Evolutionary conservation across 1,284 basidiomycete species (phyloP).

Genomic region (Tremellales sp.): DNA sequence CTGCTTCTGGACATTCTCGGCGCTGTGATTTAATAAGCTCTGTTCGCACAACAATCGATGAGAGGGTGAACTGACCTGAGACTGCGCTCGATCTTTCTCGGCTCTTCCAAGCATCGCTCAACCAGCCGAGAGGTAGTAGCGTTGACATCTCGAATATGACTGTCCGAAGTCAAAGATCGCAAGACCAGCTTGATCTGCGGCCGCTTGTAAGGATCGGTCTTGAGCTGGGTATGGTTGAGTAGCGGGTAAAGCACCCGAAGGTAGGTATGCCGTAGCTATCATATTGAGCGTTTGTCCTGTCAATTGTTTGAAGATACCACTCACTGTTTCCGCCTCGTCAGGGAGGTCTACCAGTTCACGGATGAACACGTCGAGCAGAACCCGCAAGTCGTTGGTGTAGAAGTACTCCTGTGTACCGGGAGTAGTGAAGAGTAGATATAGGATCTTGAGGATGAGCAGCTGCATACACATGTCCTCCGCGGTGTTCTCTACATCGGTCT

Average conservation of each 20-base stretch:
- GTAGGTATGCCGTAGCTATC: slow-evolving; percentile 89
- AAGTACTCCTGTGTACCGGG: slow-evolving; percentile 92
- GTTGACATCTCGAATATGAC: slow-evolving; percentile 73
- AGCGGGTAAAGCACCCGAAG: slow-evolving; percentile 93
- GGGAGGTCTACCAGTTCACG: slow-evolving; percentile 86
- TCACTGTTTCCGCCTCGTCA: slow-evolving; percentile 85
- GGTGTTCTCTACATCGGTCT: slow-evolving; percentile 58
- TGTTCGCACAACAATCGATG: background rate
- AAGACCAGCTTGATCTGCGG: slow-evolving; percentile 79
- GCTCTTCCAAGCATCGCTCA: slow-evolving; percentile 69
- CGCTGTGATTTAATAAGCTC: slow-evolving; percentile 15
- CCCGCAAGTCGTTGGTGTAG: slow-evolving; percentile 95
- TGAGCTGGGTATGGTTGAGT: slow-evolving; percentile 88
- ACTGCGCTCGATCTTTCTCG: slow-evolving; percentile 30
- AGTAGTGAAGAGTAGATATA: slow-evolving; percentile 93
- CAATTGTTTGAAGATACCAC: slow-evolving; percentile 36
- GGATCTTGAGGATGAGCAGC: slow-evolving; percentile 85
- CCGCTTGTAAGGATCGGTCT: slow-evolving; percentile 81
- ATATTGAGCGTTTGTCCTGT: too few species aligned
- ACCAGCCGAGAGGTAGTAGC: slow-evolving; percentile 86
- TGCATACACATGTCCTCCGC: slow-evolving; percentile 93
- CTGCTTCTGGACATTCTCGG: slow-evolving; percentile 26
- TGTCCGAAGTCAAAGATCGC: slow-evolving; percentile 70
- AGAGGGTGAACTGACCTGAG: slow-evolving; percentile 23
- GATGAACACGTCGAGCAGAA: slow-evolving; percentile 93